Base-by-base conservation (phyloP, 164 flowering plant genomes). In the Piper longum region DNA sequence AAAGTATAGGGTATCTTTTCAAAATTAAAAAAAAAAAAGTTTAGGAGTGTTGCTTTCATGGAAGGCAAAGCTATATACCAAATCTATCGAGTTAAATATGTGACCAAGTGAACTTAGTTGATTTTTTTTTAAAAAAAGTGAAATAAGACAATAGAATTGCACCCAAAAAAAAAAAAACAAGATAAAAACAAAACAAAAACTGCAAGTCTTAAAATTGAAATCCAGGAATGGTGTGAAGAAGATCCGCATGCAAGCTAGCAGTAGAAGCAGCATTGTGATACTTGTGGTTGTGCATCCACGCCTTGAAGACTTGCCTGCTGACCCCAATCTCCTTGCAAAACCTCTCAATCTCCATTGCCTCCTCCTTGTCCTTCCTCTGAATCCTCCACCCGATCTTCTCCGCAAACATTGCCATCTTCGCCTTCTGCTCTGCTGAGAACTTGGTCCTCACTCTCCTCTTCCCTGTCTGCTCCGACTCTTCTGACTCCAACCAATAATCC, bases 241-340 rank as follows among this genome's bases (percentile, higher is more conserved):
- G 40, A 65, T 58, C 65, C 4, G 2, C 43, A 51, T 17, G 54
- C 42, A 16, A 26, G 7, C 43, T 51, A 3, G 65, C 36, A 12
- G 61, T 16, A 43, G 55, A 65, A 14, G 66, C 39, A 19, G 61
- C 39, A 16, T 42, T 7, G 54, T 18, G 57, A 64, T 44, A 43
- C 64, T 74, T 74, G 61, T 74, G 73, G 36, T 74, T 74, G 58
- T 74, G 76, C 76, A 74, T 74, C 74, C 77, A 74, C 5, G 70
- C 74, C 64, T 74, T 74, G 61, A 70, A 70, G 19, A 74, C 69
- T 59, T 67, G 73, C 44, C 73, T 64, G 41, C 71, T 70, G 11
- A 74, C 71, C 0, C 76, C 76, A 36, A 67, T 52, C n/a, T 56
- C 61, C 41, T 62, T 57, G 62, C 76, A 74, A 61, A 74, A 74